These are phyloP conservation scores for Ormosia semicastrata DNA, from an alignment of 306 rosid genomes.

Conservation along the genomic window DNA sequence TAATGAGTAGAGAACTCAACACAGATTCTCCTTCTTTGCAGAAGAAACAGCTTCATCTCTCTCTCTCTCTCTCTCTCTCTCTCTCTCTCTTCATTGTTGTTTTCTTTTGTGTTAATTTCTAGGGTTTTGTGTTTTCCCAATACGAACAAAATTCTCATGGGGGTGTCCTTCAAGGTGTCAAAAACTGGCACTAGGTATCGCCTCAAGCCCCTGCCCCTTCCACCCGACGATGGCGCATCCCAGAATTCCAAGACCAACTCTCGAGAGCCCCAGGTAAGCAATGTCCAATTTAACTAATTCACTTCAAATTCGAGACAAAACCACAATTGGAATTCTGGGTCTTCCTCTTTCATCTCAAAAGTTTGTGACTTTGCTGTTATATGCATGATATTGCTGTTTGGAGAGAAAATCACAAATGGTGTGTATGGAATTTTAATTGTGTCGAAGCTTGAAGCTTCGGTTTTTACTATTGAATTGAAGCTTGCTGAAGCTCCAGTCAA, in stretches of 20 bases:
- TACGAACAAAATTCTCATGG: slow-evolving; percentile 24
- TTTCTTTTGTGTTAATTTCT: slow-evolving; percentile 6
- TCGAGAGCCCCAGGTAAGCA: slow-evolving; percentile 27
- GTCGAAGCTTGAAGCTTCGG: background rate
- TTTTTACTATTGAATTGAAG: background rate
- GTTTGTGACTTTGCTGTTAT: background rate
- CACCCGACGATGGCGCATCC: slow-evolving; percentile 18
- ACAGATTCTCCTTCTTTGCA: background rate
- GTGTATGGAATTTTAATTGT: background rate
- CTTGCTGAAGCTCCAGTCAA: background rate
- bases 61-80: background rate
- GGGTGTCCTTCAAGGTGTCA: slow-evolving; percentile 52
- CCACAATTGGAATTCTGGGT: background rate
- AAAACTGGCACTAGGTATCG: slow-evolving; percentile 48
- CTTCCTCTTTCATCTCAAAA: background rate
- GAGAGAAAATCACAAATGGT: background rate
- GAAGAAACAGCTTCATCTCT: too few species aligned
- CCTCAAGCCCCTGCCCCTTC: slow-evolving; percentile 30
- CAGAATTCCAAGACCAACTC: slow-evolving; percentile 24
- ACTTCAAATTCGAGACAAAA: background rate
- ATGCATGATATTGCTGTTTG: background rate
- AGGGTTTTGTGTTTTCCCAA: slow-evolving; percentile 35
- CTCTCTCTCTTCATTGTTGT: background rate
- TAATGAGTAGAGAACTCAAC: background rate
- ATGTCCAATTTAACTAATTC: background rate